Evolutionary conservation across 2,329 filamentous ascomycete genomes (phyloP).

Genomic region (Aspergillus fumigatiaffinis): DNA sequence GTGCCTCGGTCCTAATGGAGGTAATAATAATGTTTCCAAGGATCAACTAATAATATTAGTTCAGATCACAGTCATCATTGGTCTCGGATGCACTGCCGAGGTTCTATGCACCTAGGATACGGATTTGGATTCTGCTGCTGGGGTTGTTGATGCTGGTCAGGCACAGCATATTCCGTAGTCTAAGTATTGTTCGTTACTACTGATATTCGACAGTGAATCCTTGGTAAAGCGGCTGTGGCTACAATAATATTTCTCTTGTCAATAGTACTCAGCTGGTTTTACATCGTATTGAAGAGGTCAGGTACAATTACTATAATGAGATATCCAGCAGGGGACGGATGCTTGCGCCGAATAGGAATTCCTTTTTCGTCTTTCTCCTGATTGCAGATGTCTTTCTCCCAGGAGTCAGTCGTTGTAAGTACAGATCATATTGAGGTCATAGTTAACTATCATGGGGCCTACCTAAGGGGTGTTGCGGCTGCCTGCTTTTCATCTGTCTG

Average conservation of each 20-base stretch:
- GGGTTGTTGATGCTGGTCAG: background rate
- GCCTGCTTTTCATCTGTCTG: constrained; percentile 3
- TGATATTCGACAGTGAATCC: background rate
- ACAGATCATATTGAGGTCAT: background rate
- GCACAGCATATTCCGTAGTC: background rate
- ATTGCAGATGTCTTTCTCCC: background rate
- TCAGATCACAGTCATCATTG: background rate
- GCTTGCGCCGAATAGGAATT: background rate
- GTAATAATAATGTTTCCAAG: background rate
- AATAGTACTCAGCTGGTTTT: background rate
- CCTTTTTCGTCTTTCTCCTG: no score
- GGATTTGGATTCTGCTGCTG: no score
- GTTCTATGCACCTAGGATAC: background rate
- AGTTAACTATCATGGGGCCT: background rate
- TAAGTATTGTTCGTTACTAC: background rate
- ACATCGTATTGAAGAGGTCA: background rate
- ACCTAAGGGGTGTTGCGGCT: background rate
- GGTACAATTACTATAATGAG: background rate
- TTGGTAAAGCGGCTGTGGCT: background rate
- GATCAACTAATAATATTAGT: background rate
- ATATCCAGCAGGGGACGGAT: background rate
- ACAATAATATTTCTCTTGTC: background rate
- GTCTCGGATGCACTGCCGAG: background rate
- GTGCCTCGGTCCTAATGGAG: background rate
- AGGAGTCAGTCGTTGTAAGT: background rate